Conservation (phyloP, 768 basidiomycete species). For the Paxillus ammoniavirescens region DNA sequence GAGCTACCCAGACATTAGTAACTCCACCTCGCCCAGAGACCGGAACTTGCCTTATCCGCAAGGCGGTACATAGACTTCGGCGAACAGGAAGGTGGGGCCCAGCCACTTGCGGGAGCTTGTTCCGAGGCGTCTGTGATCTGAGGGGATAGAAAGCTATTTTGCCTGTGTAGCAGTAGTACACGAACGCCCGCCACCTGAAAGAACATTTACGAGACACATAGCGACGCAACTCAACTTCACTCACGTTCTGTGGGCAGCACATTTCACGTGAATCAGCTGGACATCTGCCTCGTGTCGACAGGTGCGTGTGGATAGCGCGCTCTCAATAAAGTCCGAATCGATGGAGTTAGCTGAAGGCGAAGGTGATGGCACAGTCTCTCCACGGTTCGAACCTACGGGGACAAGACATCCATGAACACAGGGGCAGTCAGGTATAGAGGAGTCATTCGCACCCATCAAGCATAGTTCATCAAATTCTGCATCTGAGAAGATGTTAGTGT, state of each 20-base stretch:
- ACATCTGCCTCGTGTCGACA: neutral
- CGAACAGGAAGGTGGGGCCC: slow-evolving; percentile 22
- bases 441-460: neutral
- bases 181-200: slow-evolving; percentile 21
- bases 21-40: neutral
- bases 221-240: neutral
- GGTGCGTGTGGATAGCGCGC: neutral
- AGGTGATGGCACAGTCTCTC: neutral
- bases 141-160: slow-evolving; percentile 13
- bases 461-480: too few relatives aligned
- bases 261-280: slow-evolving; percentile 2
- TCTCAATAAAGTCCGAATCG: neutral
- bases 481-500: too few relatives aligned
- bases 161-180: slow-evolving; percentile 28
- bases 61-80: slow-evolving; percentile 39
- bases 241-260: slow-evolving; percentile 19
- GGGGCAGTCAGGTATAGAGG: neutral
- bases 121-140: slow-evolving; percentile 11
- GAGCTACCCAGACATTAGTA: slow-evolving; percentile 5
- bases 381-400: neutral
- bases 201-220: neutral
- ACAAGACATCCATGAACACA: slow-evolving; percentile 5
- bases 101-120: neutral
- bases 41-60: slow-evolving; percentile 26
- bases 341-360: neutral